Evolutionary conservation across 2,329 filamentous ascomycete genomes (phyloP), one percentile per base, ranked within the genome.

Genomic region (Aspergillus awamori): DNA sequence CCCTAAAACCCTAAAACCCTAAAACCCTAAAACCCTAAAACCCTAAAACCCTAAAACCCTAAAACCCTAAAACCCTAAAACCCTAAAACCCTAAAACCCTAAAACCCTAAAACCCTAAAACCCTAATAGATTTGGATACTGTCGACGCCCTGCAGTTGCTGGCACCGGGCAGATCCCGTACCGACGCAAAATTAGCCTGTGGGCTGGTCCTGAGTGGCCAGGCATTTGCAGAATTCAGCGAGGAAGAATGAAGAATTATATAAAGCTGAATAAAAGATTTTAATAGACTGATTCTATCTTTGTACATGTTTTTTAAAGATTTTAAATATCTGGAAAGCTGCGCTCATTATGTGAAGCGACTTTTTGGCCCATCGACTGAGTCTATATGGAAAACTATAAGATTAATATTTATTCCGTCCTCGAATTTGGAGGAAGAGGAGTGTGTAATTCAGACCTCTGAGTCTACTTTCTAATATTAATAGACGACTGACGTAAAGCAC

Each of bases 261-360:
- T 79, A 60, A 70, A 57, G 59, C 28, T 62, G 64, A 49, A 36
- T 77, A 41, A 64, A 62, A 52, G 65, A 57, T 15, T 62, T 61
- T 22, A 57, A 73, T n/a, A 55, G 54, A 38, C 61, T 79, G 4
- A 71, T 78, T 54, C 74, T 71, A 6, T 78, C 71, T 36, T 70
- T 79, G 24, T 67, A 70, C 58, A 74, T 63, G 38, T 78, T 79
- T 63, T 79, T 79, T 60, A 61, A 74, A 53, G 72, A 79, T 58
- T 60, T 78, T 10, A 72, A 70, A 49, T 78, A 74, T 58, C 59
- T 79, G 6, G 64, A 73, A 65, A 60, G 53, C 24, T 69, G 64
- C 43, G 65, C 68, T 22, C 54, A 74, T 55, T 66, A 55, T 51
- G 55, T 76, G 38, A 74, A 76, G 63, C 64, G 60, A 59, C 67